These are phyloP conservation scores for Barnettozyma hawaiiensis DNA, from an alignment of 1,139 yeast species.

Conservation along the genomic window DNA sequence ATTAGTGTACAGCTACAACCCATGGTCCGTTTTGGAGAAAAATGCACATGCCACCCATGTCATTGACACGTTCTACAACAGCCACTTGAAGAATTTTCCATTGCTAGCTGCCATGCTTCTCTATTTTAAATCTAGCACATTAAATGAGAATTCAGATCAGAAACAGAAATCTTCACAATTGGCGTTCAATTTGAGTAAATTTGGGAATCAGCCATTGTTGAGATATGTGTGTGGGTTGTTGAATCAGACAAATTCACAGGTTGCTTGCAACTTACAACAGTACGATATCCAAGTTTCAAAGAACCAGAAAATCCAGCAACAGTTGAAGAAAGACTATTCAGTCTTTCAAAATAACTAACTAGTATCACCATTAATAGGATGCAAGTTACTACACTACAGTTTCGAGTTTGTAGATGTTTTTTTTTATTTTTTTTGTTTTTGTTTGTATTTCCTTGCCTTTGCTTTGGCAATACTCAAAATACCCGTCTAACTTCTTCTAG, in stretches of 20 bases:
- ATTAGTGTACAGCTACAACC: conserved; percentile 14
- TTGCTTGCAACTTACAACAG: conserved; percentile 23
- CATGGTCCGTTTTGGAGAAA: conserved; percentile 15
- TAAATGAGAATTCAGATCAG: conserved; percentile 24
- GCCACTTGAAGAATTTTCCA: conserved; percentile 17
- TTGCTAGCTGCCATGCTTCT: conserved; percentile 19
- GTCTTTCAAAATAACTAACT: neutral
- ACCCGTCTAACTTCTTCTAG: neutral
- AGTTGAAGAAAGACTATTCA: neutral
- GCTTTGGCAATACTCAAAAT: neutral
- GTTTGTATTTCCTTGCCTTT: too few species aligned
- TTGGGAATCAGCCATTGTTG: conserved; percentile 21
- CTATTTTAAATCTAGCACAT: conserved; percentile 20
- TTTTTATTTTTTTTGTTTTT: too few species aligned
- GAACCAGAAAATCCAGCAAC: conserved; percentile 12
- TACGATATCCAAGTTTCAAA: conserved; percentile 22
- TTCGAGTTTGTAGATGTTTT: too few species aligned
- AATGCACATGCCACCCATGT: conserved; percentile 12
- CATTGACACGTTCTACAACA: conserved; percentile 15
- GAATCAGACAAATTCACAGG: conserved; percentile 17
- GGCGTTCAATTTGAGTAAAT: conserved; percentile 23
- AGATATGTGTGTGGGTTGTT: conserved; percentile 23
- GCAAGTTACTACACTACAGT: too few species aligned
- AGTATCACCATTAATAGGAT: neutral
- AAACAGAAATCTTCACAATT: conserved; percentile 25